phyloP scores from a whole-genome alignment of 1,284 basidiomycete genomes.

The Ceratobasidium papillatum region DNA sequence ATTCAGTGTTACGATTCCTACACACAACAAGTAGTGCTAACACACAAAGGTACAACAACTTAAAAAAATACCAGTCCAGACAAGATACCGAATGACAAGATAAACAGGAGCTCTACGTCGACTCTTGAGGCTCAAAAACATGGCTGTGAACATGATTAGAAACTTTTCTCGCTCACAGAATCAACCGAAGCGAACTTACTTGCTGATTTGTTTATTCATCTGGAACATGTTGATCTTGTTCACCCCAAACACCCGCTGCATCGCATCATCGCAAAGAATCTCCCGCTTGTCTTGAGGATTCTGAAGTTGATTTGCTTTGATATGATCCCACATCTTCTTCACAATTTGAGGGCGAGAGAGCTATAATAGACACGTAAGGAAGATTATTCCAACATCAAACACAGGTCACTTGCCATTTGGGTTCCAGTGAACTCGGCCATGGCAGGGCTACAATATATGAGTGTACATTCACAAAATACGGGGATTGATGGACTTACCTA shows the following conservation, averaged over 20 bases:
- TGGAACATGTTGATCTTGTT: constrained; percentile 86
- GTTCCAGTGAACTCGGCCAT: constrained; percentile 30
- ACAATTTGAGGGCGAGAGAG: constrained; percentile 88
- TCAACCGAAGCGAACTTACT: constrained; percentile 61
- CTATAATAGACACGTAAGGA: constrained; percentile 63
- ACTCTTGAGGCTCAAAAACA: constrained; percentile 4
- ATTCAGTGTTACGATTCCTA: background rate
- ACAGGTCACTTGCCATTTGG: background rate
- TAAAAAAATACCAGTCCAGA: background rate
- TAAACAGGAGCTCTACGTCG: background rate
- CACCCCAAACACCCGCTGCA: constrained; percentile 62
- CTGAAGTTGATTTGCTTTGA: constrained; percentile 79
- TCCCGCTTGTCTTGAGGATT: constrained; percentile 81
- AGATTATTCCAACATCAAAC: constrained; percentile 36
- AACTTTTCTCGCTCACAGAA: background rate
- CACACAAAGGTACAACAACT: background rate
- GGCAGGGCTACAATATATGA: constrained; percentile 29
- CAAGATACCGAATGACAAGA: background rate
- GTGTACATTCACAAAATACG: constrained; percentile 18
- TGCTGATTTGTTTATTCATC: constrained; percentile 83
- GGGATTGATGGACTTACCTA: constrained; percentile 60
- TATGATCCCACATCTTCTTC: constrained; percentile 86
- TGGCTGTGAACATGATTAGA: background rate
- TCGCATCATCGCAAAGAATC: constrained; percentile 77
- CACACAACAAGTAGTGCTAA: background rate